Base-by-base conservation (phyloP, 2,329 filamentous ascomycete species). In the Aureobasidium sp. region DNA sequence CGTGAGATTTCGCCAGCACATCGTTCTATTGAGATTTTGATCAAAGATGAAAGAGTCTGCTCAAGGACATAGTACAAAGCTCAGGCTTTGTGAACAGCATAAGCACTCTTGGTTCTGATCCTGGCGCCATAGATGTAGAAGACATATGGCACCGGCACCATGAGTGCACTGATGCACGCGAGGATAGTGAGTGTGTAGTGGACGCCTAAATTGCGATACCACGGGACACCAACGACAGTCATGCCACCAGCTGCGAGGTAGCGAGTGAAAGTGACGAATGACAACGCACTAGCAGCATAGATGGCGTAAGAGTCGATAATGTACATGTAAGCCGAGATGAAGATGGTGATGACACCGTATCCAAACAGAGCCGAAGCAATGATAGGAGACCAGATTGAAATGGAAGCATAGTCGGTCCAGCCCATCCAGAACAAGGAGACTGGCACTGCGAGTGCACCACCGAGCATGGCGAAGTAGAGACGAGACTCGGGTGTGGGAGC, bases 361-460 rank as follows among this genome's bases (percentile, higher is more conserved):
- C 79, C 79, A 29, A 82, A 79, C 0, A 79, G 62, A 0, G 70
- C 69, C 0, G 74, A 71, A 0, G 77, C 79, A 0, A 79, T 69
- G 3, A 81, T 75, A 5, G 74, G 73, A 0, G 76, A 78, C 73
- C 79, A 81, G 65, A 77, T 76, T 26, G 76, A 77, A 29, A 80
- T 74, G 20, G 60, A 66, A 0, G 72, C 64, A 17, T 63, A 59
- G n/a, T 63, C 44, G 7, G 57, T 61, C 57, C 57, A 61, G 5
- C 77, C 80, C 24, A 82, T 73, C 79, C 79, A 81, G 66, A 82
- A 82, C 1, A 82, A 73, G 0, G 74, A 75, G 12, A 81, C 69
- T 0, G 80, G 78, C 4, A 81, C 72, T 3, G 75, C 66, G 0
- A 71, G 68, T 5, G 76, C 75, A 1, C 71, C 72, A 10, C 77